These are phyloP conservation scores for Tolypocladium pustulatum DNA, from an alignment of 2,329 filamentous ascomycete genomes.

Conservation along the genomic window DNA sequence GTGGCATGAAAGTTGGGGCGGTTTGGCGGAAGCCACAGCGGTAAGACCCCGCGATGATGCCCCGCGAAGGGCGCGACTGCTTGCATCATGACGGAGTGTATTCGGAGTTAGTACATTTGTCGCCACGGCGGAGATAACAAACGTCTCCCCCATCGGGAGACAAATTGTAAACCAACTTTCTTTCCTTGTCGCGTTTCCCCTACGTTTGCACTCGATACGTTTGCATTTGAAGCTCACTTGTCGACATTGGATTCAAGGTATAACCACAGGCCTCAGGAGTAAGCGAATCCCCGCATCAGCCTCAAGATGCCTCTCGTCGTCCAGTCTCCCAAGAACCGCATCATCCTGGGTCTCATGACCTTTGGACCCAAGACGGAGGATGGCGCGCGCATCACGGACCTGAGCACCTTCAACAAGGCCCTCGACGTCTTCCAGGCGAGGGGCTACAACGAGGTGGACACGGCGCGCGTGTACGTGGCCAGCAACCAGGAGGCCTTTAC, in stretches of 20 bases:
- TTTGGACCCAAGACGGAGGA: slow-evolving; percentile 54
- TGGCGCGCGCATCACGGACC: slow-evolving; percentile 62
- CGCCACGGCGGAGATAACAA: background rate
- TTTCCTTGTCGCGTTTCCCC: background rate
- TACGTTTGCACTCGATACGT: background rate
- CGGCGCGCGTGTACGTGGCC: slow-evolving; percentile 63
- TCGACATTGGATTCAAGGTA: background rate
- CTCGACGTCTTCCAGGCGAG: slow-evolving; percentile 68
- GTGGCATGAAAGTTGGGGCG: background rate
- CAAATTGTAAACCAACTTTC: background rate
- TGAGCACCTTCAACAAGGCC: slow-evolving; percentile 56
- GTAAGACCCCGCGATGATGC: background rate
- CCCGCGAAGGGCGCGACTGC: background rate
- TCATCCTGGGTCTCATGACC: slow-evolving; percentile 82
- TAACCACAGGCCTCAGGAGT: background rate
- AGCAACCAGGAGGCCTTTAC: slow-evolving; percentile 73
- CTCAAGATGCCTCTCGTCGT: slow-evolving; percentile 35
- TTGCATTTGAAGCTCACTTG: background rate
- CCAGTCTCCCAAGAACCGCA: slow-evolving; percentile 43
- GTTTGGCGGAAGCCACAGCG: too few relatives aligned
- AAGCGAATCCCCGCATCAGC: background rate
- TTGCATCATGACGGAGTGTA: background rate
- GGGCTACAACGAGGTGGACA: slow-evolving; percentile 80
- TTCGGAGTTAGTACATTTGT: background rate
- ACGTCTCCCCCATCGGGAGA: background rate